These are phyloP conservation scores for Macadamia integrifolia DNA, from an alignment of 164 flowering plant species.

Conservation along the genomic window DNA sequence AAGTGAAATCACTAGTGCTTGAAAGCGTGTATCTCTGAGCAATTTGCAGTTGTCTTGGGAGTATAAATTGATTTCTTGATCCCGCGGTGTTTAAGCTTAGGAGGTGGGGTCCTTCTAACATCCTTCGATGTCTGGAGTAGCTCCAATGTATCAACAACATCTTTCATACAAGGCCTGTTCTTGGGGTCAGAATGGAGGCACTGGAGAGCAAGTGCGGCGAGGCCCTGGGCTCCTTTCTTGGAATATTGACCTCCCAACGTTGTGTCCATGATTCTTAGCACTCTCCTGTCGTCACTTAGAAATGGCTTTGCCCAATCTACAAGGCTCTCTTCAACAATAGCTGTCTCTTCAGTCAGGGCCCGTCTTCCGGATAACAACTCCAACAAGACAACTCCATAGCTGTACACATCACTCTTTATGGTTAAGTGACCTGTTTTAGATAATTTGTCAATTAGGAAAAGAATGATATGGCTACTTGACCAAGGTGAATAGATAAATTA, in stretches of 20 bases:
- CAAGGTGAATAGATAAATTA: neutral
- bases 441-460: slow-evolving; percentile 3
- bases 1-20: too few relatives aligned
- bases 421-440: slow-evolving; percentile 65
- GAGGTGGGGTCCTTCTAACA: slow-evolving; percentile 18
- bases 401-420: slow-evolving; percentile 80
- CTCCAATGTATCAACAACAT: slow-evolving; percentile 45
- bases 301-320: slow-evolving; percentile 92
- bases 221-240: slow-evolving; percentile 64
- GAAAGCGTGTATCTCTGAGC: neutral
- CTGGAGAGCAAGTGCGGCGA: slow-evolving; percentile 58
- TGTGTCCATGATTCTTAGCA: slow-evolving; percentile 79
- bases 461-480: neutral
- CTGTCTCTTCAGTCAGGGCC: slow-evolving; percentile 46
- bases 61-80: slow-evolving; percentile 13
- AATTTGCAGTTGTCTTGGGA: slow-evolving; percentile 2
- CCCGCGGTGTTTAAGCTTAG: slow-evolving; percentile 12
- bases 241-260: slow-evolving; percentile 80
- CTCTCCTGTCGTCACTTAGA: slow-evolving; percentile 44
- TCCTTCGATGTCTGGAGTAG: slow-evolving; percentile 31
- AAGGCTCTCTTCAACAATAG: slow-evolving; percentile 42
- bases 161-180: slow-evolving; percentile 60
- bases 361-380: slow-evolving; percentile 70
- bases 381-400: slow-evolving; percentile 79
- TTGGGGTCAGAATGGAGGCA: slow-evolving; percentile 63